Conservation (phyloP, 192 early-diverging fungal species). For the Coemansia sp. region DNA sequence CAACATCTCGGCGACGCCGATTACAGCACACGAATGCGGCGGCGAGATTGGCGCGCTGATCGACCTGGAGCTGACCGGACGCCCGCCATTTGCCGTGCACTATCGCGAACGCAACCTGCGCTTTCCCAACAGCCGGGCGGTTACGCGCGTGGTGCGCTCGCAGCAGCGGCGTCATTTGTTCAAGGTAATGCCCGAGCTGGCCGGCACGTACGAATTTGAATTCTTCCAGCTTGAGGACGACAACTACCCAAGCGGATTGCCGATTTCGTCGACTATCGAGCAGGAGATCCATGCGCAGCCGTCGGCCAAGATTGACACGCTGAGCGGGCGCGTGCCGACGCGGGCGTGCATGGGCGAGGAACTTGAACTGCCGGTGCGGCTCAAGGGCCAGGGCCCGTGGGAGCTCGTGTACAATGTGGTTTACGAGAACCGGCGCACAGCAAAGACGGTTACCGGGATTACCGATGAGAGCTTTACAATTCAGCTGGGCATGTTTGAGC, state of each 20-base stretch:
- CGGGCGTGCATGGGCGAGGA: conserved; percentile 26
- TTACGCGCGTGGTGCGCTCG: conserved; percentile 27
- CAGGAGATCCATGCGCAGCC: conserved; percentile 48
- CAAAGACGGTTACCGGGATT: conserved; percentile 17
- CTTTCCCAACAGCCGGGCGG: conserved; percentile 12
- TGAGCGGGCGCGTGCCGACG: conserved; percentile 3
- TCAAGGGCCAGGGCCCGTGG: conserved; percentile 56
- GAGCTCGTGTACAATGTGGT: conserved; percentile 42
- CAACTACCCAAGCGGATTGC: conserved; percentile 43
- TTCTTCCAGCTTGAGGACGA: conserved; percentile 48
- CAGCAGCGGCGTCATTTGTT: conserved; percentile 34
- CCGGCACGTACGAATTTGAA: conserved; percentile 40
- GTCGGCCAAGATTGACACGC: conserved; percentile 25
- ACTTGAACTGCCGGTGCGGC: conserved; percentile 39
- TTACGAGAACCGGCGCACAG: conserved; percentile 14
- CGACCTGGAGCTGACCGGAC: conserved; percentile 36
- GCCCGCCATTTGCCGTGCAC: conserved; percentile 40
- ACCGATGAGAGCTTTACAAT: conserved; percentile 17
- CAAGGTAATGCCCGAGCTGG: conserved; percentile 29
- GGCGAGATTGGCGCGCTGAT: conserved; percentile 45
- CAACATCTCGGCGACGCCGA: conserved; percentile 28
- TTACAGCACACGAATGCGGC: conserved; percentile 47
- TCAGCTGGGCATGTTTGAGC: conserved; percentile 14
- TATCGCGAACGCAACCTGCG: conserved; percentile 46
- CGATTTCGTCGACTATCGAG: conserved; percentile 12